Evolutionary conservation across 352 stramenopile species (phyloP).

Genomic region (Phytophthora pistaciae): DNA sequence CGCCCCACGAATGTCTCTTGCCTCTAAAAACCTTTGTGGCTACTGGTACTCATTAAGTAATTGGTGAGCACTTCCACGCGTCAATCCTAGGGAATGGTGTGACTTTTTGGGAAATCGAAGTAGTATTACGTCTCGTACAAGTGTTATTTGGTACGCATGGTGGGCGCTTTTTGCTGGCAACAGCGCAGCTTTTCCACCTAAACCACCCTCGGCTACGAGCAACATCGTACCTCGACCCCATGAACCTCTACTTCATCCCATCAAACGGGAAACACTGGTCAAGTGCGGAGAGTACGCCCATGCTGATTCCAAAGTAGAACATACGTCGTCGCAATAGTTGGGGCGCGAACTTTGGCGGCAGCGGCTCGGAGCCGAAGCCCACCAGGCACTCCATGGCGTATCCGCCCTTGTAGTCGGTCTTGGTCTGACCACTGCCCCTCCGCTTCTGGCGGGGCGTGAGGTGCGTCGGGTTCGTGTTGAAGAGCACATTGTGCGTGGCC

Average conservation of each 20-base stretch:
- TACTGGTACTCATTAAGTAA: too few species aligned
- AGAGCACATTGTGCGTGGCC: slow-evolving; percentile 42
- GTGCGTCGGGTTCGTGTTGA: slow-evolving; percentile 61
- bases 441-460: slow-evolving; percentile 49
- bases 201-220: too few species aligned
- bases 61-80: too few species aligned
- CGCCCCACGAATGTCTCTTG: too few species aligned
- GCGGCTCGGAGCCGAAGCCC: slow-evolving; percentile 50
- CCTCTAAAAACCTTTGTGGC: too few species aligned
- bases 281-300: slow-evolving; percentile 36
- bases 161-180: too few species aligned
- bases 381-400: slow-evolving; percentile 55
- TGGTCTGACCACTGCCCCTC: slow-evolving; percentile 27
- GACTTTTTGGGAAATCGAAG: too few species aligned
- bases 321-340: slow-evolving; percentile 48
- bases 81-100: too few species aligned
- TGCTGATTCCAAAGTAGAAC: slow-evolving; percentile 50
- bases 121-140: too few species aligned
- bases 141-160: too few species aligned
- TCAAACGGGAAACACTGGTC: slow-evolving; percentile 42
- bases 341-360: slow-evolving; percentile 40
- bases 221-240: background rate
- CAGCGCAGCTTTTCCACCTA: too few species aligned
- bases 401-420: slow-evolving; percentile 26
- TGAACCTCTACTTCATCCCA: slow-evolving; percentile 27